Percentiles rank a stretch among this genome's conserved stretches.
Conservation (phyloP, 805 yeast genomes). For the Metschnikowia hibisci region DNA sequence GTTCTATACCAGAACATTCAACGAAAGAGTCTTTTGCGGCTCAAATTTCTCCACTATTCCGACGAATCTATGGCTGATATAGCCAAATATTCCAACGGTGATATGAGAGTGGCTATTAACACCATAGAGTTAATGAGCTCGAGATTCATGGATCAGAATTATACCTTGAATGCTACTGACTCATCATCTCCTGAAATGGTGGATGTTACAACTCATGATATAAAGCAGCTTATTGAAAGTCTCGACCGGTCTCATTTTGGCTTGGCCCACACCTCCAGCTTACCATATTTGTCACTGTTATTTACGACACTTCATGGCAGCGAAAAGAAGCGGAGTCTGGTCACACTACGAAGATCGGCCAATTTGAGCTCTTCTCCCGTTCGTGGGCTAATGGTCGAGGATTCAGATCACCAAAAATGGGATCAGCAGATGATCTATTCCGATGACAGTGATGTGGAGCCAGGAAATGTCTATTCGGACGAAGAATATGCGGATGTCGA, state of each 20-base stretch:
- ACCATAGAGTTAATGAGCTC: slow-evolving; percentile 28
- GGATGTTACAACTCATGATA: neutral
- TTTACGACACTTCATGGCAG: neutral
- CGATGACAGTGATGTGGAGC: slow-evolving; percentile 26
- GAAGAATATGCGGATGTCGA: neutral
- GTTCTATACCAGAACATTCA: slow-evolving; percentile 36
- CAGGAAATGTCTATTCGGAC: slow-evolving; percentile 9
- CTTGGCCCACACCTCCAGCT: neutral
- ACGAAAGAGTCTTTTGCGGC: slow-evolving; percentile 13
- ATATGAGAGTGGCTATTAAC: slow-evolving; percentile 33
- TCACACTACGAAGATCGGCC: neutral
- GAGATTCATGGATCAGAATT: neutral
- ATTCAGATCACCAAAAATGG: slow-evolving; percentile 7
- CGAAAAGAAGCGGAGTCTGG: neutral
- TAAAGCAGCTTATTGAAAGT: neutral
- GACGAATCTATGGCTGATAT: slow-evolving; percentile 17
- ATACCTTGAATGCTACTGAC: neutral
- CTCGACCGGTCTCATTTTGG: neutral
- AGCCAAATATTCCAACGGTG: slow-evolving; percentile 24
- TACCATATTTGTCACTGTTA: neutral
- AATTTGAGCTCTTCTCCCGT: neutral
- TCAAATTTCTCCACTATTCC: slow-evolving; percentile 16
- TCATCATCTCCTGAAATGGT: neutral
- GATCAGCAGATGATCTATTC: slow-evolving; percentile 26
- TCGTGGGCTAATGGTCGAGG: neutral